Evolutionary conservation across 352 stramenopile species (phyloP).

Genomic region (Phytophthora sojae): DNA sequence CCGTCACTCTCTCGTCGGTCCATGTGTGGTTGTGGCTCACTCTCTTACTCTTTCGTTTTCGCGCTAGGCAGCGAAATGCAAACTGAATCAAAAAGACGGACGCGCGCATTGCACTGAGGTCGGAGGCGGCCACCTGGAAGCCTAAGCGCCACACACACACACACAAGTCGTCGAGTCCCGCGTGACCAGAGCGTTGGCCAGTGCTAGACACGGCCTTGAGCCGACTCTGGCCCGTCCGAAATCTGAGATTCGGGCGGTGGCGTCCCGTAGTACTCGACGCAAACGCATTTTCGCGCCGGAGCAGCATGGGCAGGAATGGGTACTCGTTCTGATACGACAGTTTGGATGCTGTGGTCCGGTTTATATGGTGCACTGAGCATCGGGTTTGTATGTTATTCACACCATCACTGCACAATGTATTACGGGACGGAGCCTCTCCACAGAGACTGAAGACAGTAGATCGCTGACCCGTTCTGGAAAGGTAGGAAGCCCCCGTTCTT

Average conservation of each 20-base stretch:
- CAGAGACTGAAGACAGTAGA: not conserved
- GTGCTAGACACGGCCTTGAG: conserved; percentile 11
- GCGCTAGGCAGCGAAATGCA: conserved; percentile 25
- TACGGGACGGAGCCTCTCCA: conserved; percentile 1
- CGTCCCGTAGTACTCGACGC: not conserved
- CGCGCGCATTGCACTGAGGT: conserved; percentile 12
- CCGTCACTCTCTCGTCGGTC: conserved; percentile 20
- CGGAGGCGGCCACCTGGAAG: not conserved
- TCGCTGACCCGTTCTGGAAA: conserved; percentile 29
- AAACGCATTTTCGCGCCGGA: conserved; percentile 3
- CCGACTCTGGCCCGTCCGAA: conserved; percentile 21
- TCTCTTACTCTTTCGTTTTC: conserved; percentile 5
- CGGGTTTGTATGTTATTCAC: not conserved
- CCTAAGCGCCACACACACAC: conserved; percentile 13
- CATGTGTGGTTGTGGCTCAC: conserved; percentile 13
- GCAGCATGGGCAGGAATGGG: not conserved
- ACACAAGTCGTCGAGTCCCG: conserved; percentile 3
- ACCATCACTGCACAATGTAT: conserved; percentile 5
- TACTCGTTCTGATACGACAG: conserved; percentile 15
- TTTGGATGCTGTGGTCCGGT: not conserved
- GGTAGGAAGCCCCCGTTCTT: conserved; percentile 6
- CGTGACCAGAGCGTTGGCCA: conserved; percentile 10
- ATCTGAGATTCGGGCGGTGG: conserved; percentile 23
- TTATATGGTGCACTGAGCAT: not conserved
- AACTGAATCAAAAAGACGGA: conserved; percentile 18